Conservation (phyloP, 1,139 yeast genomes). For the Taphrina communis region DNA sequence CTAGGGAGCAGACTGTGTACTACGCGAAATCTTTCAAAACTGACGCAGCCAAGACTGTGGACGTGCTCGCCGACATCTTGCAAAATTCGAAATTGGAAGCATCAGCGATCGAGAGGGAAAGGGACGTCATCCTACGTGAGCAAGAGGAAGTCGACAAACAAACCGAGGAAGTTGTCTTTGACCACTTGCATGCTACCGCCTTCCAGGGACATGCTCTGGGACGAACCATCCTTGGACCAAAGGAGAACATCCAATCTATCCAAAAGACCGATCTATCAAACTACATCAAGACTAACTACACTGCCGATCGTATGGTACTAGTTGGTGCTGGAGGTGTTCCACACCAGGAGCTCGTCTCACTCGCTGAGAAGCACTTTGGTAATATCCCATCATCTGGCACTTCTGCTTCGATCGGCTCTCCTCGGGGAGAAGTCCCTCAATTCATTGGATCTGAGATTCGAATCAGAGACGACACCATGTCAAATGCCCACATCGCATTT, state of each 20-base stretch:
- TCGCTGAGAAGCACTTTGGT: conserved; percentile 79
- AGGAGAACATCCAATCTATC: conserved; percentile 82
- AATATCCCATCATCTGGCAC: conserved; percentile 69
- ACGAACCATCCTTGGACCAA: conserved; percentile 95
- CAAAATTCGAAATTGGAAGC: conserved; percentile 83
- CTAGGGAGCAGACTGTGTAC: conserved; percentile 92
- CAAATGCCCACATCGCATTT: conserved; percentile 87
- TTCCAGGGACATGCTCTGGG: conserved; percentile 92
- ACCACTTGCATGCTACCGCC: conserved; percentile 91
- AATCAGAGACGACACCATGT: conserved; percentile 79
- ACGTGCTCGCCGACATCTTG: conserved; percentile 84
- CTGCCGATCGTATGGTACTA: conserved; percentile 96
- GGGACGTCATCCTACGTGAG: conserved; percentile 94
- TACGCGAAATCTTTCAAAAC: conserved; percentile 84
- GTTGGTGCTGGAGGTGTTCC: conserved; percentile 95
- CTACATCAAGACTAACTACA: conserved; percentile 84
- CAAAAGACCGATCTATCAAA: conserved; percentile 74
- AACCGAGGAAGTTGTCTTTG: conserved; percentile 98
- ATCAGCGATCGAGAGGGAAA: conserved; percentile 87
- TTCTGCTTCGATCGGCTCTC: conserved; percentile 74
- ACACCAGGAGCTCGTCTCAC: conserved; percentile 77
- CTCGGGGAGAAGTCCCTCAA: conserved; percentile 70
- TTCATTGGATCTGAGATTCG: conserved; percentile 88
- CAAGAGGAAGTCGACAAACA: conserved; percentile 97
- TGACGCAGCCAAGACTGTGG: conserved; percentile 85